phyloP scores from a whole-genome alignment of 2,329 filamentous ascomycete genomes.

The Alternaria sp. region DNA sequence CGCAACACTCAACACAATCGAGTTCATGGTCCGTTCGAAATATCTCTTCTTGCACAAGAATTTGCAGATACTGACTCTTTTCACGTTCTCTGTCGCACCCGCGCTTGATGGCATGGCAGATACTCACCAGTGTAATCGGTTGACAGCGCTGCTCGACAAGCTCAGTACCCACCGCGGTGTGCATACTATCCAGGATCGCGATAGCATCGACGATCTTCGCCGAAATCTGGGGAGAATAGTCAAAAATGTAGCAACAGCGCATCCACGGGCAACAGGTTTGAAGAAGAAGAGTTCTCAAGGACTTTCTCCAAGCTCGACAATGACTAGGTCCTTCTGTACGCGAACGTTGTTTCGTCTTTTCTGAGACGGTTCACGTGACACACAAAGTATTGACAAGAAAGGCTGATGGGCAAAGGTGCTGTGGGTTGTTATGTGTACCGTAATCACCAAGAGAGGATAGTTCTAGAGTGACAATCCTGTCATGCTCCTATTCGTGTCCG shows the following conservation, averaged over 20 bases:
- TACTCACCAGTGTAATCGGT: background rate
- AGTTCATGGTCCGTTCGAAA: background rate
- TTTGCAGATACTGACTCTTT: background rate
- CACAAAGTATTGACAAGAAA: background rate
- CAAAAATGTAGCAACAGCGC: background rate
- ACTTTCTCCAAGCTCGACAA: background rate
- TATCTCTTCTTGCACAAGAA: slow-evolving; percentile 1
- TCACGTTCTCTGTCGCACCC: background rate
- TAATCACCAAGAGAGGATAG: background rate
- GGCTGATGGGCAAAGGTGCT: background rate
- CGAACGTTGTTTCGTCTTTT: background rate
- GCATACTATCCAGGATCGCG: background rate
- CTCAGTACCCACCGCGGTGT: background rate
- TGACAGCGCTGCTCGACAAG: background rate
- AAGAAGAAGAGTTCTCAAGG: background rate
- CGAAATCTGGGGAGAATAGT: background rate
- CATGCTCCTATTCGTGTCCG: background rate
- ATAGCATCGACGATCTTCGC: background rate
- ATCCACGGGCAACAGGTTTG: background rate
- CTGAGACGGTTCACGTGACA: background rate
- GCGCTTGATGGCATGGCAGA: slow-evolving; percentile 4
- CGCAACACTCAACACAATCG: slow-evolving; percentile 1
- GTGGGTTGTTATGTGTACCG: background rate
- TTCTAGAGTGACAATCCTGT: background rate
- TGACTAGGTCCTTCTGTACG: background rate